phyloP scores from a whole-genome alignment of 2,329 filamentous ascomycete species.

The Colletotrichum chlorophyti region DNA sequence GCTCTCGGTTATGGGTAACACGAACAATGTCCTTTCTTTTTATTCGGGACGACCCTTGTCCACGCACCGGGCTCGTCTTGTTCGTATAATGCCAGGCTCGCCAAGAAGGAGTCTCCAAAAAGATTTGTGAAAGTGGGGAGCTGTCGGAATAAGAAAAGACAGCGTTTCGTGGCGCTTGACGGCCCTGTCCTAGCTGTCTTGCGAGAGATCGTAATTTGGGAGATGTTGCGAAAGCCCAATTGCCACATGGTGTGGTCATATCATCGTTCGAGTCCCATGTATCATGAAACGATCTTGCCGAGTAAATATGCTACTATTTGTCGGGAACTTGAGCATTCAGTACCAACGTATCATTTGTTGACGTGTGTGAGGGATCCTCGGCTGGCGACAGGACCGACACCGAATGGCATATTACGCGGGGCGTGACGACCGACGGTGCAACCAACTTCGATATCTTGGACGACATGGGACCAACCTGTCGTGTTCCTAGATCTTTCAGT shows the following conservation, averaged over 20 bases:
- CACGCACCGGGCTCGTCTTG: background rate
- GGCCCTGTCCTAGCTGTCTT: background rate
- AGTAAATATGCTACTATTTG: background rate
- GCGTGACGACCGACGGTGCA: constrained; percentile 16
- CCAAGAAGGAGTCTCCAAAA: constrained; percentile 22
- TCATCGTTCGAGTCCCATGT: background rate
- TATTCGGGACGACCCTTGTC: constrained; percentile 1
- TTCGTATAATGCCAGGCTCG: background rate
- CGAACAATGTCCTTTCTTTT: background rate
- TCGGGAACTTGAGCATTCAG: background rate
- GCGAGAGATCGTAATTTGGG: background rate
- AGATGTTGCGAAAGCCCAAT: background rate
- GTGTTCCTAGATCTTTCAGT: constrained; percentile 28
- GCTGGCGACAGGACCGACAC: constrained; percentile 9
- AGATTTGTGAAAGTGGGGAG: constrained; percentile 11
- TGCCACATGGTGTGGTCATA: background rate
- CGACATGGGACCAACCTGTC: constrained; percentile 11
- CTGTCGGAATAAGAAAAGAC: constrained; percentile 26
- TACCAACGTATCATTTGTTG: background rate
- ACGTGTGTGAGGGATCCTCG: background rate
- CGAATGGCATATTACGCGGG: constrained; percentile 3
- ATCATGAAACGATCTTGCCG: background rate
- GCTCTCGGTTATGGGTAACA: constrained; percentile 4
- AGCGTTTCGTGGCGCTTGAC: constrained; percentile 24
- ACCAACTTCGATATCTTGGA: constrained; percentile 28